Evolutionary conservation across 2,329 filamentous ascomycete genomes (phyloP), one percentile per base, ranked within the genome.

Genomic region (Ramularia endophylla): DNA sequence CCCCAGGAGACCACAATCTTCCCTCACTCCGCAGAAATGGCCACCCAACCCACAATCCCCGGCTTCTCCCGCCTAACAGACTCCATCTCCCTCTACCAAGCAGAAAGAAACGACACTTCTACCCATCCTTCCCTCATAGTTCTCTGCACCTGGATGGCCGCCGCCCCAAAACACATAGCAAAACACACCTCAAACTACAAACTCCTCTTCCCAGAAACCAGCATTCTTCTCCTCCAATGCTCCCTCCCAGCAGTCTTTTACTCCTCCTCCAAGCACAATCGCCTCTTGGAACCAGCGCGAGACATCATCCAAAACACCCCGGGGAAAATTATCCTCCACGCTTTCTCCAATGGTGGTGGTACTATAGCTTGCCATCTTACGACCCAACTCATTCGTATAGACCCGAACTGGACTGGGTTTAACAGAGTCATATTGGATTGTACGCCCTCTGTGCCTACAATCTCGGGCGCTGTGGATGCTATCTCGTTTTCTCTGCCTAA

Each of bases 331-430:
- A 17, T 62, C 8, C 45, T 63, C 5, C 61, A 64, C 43, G 44
- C 49, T 16, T 63, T 62, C 42, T 63, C 60, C 8, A 64, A 64
- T 41, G 62, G 61, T 12, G 61, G 62, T 18, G 51, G 52, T 5
- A 53, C 54, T 12, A 37, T 64, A 12, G 43, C 46, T 27, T 39
- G 38, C 25, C 38, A 28, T 30, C 27, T 53, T 33, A n/a, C 13
- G 27, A 4, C 30, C 36, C 15, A 30, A 37, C 7, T 31, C 9
- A 6, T 6, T 25, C 22, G 22, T 25, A 11, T 6, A 6, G 22
- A 11, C 6, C 6, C 6, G 22, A 34, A 34, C 15, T 17, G 20
- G 20, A 17, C 12, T 3, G 20, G 32, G 12, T 53, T 61, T 19
- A 38, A 40, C n/a, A 54, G 47, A 7, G 40, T 58, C 15, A 36